Conservation (phyloP, 495 filamentous ascomycete species). For the Hamigera avellanea region DNA sequence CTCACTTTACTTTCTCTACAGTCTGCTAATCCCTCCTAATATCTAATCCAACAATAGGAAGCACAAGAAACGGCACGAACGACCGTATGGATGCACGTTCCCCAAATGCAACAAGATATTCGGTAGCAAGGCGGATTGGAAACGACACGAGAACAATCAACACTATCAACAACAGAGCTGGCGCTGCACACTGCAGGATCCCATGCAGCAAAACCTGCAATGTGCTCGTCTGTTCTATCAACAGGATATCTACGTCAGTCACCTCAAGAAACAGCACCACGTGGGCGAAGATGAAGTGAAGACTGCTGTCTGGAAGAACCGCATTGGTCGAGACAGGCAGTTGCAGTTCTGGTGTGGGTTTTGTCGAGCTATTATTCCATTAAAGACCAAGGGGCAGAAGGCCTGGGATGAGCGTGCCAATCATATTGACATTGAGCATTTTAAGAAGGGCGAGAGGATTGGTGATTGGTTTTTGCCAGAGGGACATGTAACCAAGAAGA, state of each 20-base stretch:
- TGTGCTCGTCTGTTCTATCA: constrained; percentile 53
- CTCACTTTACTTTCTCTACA: constrained; percentile 1
- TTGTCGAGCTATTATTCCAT: constrained; percentile 47
- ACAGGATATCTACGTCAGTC: constrained; percentile 46
- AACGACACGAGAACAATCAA: constrained; percentile 84
- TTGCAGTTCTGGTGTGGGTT: constrained; percentile 86
- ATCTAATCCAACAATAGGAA: constrained; percentile 43
- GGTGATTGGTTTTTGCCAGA: constrained; percentile 33
- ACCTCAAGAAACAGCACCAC: constrained; percentile 44
- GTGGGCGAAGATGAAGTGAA: constrained; percentile 29
- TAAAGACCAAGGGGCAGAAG: constrained; percentile 41
- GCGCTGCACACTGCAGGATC: constrained; percentile 48
- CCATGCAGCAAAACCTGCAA: constrained; percentile 15
- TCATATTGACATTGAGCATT: constrained; percentile 73
- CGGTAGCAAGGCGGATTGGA: constrained; percentile 95
- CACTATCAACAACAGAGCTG: constrained; percentile 68
- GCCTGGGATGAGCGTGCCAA: constrained; percentile 72
- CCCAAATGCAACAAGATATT: constrained; percentile 62
- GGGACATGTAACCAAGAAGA: background rate
- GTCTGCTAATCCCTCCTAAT: too few relatives aligned
- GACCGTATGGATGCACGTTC: constrained; percentile 83
- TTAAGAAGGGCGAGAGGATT: constrained; percentile 40
- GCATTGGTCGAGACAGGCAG: constrained; percentile 60
- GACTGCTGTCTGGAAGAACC: constrained; percentile 34
- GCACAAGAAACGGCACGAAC: constrained; percentile 75